phyloP scores from a whole-genome alignment of 352 stramenopile species.

The Phytophthora hybrid region DNA sequence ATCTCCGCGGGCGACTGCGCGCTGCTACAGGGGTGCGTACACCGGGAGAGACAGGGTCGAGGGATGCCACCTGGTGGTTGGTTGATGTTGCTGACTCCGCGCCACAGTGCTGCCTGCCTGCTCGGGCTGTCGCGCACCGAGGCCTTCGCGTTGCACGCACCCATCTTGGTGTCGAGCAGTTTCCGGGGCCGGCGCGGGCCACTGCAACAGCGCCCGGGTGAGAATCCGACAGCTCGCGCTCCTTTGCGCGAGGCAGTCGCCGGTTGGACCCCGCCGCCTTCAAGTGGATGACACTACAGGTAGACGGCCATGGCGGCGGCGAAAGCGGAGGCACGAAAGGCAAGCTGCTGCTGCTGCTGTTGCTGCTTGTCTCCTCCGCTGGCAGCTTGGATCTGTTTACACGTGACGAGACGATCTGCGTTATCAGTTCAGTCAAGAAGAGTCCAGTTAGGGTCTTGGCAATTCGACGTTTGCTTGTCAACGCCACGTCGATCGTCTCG shows the following conservation, averaged over 20 bases:
- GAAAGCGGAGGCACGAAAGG: not conserved
- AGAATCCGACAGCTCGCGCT: constrained; percentile 28
- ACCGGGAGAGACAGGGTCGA: constrained; percentile 29
- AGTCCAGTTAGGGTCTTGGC: constrained; percentile 33
- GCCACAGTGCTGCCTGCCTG: not conserved
- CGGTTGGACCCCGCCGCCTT: not conserved
- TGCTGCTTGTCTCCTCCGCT: not conserved
- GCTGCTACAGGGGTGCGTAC: not conserved
- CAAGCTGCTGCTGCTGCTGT: too few relatives aligned
- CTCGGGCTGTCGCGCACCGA: not conserved
- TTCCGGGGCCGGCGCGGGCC: constrained; percentile 10
- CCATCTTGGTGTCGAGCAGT: constrained; percentile 35
- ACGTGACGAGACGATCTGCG: constrained; percentile 5
- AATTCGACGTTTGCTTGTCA: constrained; percentile 26
- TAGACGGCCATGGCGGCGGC: not conserved
- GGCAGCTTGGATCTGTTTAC: constrained; percentile 14
- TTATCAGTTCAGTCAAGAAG: constrained; percentile 49
- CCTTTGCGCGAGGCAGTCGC: constrained; percentile 26
- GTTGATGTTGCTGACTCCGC: constrained; percentile 1
- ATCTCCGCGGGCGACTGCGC: not conserved
- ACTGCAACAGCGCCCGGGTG: constrained; percentile 23
- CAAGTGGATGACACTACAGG: not conserved
- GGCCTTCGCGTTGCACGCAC: constrained; percentile 36
- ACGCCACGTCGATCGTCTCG: constrained; percentile 22
- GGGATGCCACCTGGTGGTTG: constrained; percentile 9